phyloP scores from a whole-genome alignment of 805 yeast genomes.

The Jamesozyma lodderae region DNA sequence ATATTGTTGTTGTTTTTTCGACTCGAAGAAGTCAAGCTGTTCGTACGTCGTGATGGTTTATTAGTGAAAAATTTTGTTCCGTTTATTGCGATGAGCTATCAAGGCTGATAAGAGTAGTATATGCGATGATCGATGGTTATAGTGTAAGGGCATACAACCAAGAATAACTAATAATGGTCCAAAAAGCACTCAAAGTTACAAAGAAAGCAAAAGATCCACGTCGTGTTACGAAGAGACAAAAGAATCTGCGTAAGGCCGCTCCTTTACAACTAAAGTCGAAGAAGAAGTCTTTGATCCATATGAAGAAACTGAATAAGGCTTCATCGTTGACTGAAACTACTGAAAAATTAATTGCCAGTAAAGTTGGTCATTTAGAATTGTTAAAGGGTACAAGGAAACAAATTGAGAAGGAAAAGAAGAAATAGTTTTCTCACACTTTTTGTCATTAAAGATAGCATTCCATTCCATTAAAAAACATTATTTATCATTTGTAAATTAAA shows the following conservation, averaged over 20 bases:
- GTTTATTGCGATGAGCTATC: too few species aligned
- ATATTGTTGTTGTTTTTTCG: too few species aligned
- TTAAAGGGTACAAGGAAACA: slow-evolving; percentile 85
- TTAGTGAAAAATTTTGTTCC: too few species aligned
- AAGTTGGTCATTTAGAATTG: slow-evolving; percentile 90
- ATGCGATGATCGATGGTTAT: neutral
- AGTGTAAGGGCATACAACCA: too few species aligned
- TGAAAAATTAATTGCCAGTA: slow-evolving; percentile 75
- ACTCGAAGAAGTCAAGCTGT: too few species aligned
- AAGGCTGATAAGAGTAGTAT: too few species aligned
- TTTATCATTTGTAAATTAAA: neutral
- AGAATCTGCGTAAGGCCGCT: slow-evolving; percentile 59
- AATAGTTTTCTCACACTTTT: too few species aligned
- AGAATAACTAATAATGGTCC: slow-evolving; percentile 47
- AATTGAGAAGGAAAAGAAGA: slow-evolving; percentile 43
- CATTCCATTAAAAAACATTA: neutral
- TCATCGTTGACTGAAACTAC: slow-evolving; percentile 48
- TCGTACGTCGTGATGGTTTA: too few species aligned
- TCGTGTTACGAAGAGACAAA: slow-evolving; percentile 50
- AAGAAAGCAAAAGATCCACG: slow-evolving; percentile 33
- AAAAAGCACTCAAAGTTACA: slow-evolving; percentile 55
- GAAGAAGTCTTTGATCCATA: slow-evolving; percentile 43
- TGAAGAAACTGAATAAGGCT: slow-evolving; percentile 48
- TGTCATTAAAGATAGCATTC: too few species aligned
- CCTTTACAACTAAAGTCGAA: slow-evolving; percentile 65